Percentiles rank a stretch among this genome's conserved stretches.
Evolutionary conservation across 2,329 filamentous ascomycete species (phyloP).

Genomic region (Paradendryphiella salina): DNA sequence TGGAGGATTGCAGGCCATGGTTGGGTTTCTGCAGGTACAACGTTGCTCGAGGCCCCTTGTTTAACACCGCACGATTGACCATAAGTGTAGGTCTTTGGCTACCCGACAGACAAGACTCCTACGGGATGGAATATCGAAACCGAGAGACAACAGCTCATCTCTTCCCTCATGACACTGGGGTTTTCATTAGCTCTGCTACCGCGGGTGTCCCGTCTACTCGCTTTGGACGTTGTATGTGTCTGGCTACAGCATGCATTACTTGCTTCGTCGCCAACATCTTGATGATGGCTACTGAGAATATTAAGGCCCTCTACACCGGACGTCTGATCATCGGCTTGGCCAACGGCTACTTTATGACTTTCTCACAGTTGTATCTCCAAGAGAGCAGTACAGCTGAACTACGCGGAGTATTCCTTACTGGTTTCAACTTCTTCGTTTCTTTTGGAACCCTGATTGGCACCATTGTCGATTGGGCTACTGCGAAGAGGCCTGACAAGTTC

Average conservation of each 20-base stretch:
- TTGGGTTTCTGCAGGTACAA: slow-evolving; percentile 52
- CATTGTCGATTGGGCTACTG: slow-evolving; percentile 58
- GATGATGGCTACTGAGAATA: slow-evolving; percentile 61
- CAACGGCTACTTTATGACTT: slow-evolving; percentile 62
- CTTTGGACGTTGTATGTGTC: slow-evolving; percentile 51
- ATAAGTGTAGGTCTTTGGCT: slow-evolving; percentile 36
- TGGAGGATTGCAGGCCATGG: slow-evolving; percentile 57
- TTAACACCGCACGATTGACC: background rate
- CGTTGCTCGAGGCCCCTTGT: no score
- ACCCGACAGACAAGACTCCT: slow-evolving; percentile 30
- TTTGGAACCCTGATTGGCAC: slow-evolving; percentile 52
- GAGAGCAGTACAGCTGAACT: slow-evolving; percentile 57
- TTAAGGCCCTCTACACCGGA: slow-evolving; percentile 59
- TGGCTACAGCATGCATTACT: slow-evolving; percentile 55
- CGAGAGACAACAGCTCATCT: slow-evolving; percentile 52
- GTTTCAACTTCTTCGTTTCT: slow-evolving; percentile 55
- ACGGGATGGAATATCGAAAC: slow-evolving; percentile 51
- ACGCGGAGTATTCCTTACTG: slow-evolving; percentile 54
- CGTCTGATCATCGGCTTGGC: slow-evolving; percentile 60
- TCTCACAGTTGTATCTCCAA: slow-evolving; percentile 56
- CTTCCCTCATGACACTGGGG: slow-evolving; percentile 53
- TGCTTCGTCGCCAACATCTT: slow-evolving; percentile 58
- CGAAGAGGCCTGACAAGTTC: slow-evolving; percentile 37
- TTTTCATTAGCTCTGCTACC: slow-evolving; percentile 49
- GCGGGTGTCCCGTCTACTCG: slow-evolving; percentile 48